Conservation (phyloP, 805 yeast genomes). For the Candida piceae region DNA sequence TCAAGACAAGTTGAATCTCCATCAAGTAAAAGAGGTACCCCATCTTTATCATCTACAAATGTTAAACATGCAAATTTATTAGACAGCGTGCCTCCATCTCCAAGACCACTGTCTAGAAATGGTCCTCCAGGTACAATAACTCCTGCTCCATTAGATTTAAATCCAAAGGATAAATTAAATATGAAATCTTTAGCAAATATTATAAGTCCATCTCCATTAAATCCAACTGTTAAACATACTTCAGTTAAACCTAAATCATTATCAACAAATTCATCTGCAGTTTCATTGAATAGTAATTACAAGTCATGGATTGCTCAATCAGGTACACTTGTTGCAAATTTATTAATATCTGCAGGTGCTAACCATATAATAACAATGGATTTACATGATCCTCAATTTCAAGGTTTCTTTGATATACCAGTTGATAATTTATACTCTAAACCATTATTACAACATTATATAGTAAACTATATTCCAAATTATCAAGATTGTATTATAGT, state of each 20-base stretch:
- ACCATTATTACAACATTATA: slow-evolving; percentile 83
- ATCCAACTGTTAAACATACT: slow-evolving; percentile 1
- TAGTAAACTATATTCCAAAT: slow-evolving; percentile 69
- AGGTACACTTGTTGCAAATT: slow-evolving; percentile 85
- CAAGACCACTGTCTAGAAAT: slow-evolving; percentile 34
- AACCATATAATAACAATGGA: slow-evolving; percentile 98
- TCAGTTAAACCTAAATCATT: slow-evolving; percentile 7
- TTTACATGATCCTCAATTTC: slow-evolving; percentile 95
- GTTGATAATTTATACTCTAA: slow-evolving; percentile 90
- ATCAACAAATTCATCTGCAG: slow-evolving; percentile 18
- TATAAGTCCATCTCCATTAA: slow-evolving; percentile 8
- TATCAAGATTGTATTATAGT: slow-evolving; percentile 84
- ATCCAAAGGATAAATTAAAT: slow-evolving; percentile 10
- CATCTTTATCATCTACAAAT: slow-evolving; percentile 34
- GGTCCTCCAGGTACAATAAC: slow-evolving; percentile 3
- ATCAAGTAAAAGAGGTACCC: slow-evolving; percentile 72
- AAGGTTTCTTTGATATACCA: slow-evolving; percentile 94
- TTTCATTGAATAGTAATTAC: slow-evolving; percentile 53
- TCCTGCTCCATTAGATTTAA: slow-evolving; percentile 6
- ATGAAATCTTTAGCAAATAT: slow-evolving; percentile 3
- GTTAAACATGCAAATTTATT: slow-evolving; percentile 13
- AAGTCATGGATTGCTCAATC: slow-evolving; percentile 95
- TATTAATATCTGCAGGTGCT: slow-evolving; percentile 89
- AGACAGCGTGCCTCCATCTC: slow-evolving; percentile 45
- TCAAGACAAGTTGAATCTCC: slow-evolving; percentile 95